Conservation (phyloP, 345 rosid genomes). For the Eucalyptus decipiens region DNA sequence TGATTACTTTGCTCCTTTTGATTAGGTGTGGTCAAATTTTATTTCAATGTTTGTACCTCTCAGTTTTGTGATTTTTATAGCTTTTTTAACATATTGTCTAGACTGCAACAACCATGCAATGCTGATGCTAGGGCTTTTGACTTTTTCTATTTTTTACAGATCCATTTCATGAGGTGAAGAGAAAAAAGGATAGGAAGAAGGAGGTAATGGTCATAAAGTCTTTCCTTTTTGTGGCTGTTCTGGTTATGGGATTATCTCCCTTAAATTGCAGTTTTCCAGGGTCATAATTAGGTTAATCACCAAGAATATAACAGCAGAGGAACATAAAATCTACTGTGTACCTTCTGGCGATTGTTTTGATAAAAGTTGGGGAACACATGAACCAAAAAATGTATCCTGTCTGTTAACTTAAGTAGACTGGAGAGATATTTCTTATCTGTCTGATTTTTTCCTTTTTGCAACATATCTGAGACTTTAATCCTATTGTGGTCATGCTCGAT, state of each 20-base stretch:
- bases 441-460: not conserved
- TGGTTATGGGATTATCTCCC: not conserved
- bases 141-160: conserved; percentile 17
- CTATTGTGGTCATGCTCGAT: not conserved
- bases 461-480: not conserved
- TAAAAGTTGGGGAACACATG: not conserved
- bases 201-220: conserved; percentile 32
- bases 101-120: not conserved
- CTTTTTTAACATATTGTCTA: not conserved
- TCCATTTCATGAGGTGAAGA: conserved; percentile 77
- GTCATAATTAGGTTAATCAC: not conserved
- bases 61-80: not conserved
- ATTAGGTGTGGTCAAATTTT: not conserved
- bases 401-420: not conserved
- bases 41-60: not conserved
- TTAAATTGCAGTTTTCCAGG: not conserved
- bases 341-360: not conserved
- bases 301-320: not conserved
- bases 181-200: conserved; percentile 67
- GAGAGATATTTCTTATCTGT: not conserved
- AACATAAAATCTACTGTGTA: not conserved
- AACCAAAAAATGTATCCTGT: not conserved
- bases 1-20: not conserved
- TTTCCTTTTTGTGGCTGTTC: not conserved
- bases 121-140: not conserved